A percentile compares a stretch with the other conserved stretches of the same genome.
Evolutionary conservation across 768 basidiomycete genomes (phyloP).

Genomic region (Lyophyllum shimeji): DNA sequence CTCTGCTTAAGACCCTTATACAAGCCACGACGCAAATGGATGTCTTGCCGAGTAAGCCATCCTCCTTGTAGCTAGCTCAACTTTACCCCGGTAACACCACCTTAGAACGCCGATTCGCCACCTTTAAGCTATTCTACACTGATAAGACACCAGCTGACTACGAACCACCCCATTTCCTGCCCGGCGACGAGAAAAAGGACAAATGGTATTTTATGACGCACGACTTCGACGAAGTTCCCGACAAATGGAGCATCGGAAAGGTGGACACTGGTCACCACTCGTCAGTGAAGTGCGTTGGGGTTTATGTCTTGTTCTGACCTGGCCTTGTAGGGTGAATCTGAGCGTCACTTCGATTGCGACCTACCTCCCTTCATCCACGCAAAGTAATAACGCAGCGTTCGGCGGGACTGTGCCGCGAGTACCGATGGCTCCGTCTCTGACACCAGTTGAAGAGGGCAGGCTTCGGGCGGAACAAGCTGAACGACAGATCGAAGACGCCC

Average conservation of each 20-base stretch:
- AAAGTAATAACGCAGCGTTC: conserved; percentile 58
- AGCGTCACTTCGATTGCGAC: conserved; percentile 72
- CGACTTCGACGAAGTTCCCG: conserved; percentile 67
- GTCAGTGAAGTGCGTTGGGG: conserved; percentile 36
- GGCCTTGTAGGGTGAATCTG: conserved; percentile 58
- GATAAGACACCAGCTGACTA: conserved; percentile 79
- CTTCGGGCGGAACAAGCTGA: conserved; percentile 54
- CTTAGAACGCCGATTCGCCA: conserved; percentile 78
- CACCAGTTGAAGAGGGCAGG: conserved; percentile 58
- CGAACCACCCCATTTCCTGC: conserved; percentile 77
- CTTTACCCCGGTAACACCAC: not conserved
- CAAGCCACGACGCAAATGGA: conserved; percentile 83
- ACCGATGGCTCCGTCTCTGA: conserved; percentile 36
- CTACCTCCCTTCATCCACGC: conserved; percentile 63
- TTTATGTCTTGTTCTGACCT: not conserved
- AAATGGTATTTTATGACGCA: conserved; percentile 85
- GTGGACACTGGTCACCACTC: conserved; percentile 74
- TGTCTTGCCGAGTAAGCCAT: conserved; percentile 63
- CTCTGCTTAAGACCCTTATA: conserved; percentile 74
- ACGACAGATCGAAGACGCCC: conserved; percentile 62
- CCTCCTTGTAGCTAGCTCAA: not conserved
- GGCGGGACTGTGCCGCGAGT: conserved; percentile 42
- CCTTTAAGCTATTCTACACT: conserved; percentile 85
- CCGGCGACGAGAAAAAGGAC: conserved; percentile 70
- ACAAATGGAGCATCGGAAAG: conserved; percentile 66